phyloP scores from a whole-genome alignment of 164 flowering plant species.

The Chimonanthus praecox region DNA sequence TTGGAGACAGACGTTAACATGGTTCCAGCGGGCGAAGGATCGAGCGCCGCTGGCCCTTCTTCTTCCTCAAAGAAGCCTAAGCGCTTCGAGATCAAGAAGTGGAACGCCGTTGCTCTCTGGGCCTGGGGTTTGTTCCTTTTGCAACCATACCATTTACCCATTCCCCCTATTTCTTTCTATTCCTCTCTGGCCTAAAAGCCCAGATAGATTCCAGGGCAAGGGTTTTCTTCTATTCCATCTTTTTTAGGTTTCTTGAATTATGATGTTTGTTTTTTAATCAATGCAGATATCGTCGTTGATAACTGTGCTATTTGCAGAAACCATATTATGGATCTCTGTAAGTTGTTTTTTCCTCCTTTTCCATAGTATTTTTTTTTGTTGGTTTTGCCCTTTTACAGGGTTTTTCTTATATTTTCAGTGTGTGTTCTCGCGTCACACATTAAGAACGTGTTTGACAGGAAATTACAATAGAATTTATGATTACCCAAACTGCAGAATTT shows the following conservation, averaged over 20 bases:
- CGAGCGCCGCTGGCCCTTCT: constrained; percentile 23
- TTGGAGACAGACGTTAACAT: constrained; percentile 38
- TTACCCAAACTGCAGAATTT: too few relatives aligned
- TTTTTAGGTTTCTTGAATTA: background rate
- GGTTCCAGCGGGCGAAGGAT: constrained; percentile 40
- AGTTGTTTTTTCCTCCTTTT: constrained; percentile 15
- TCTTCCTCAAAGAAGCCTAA: constrained; percentile 51
- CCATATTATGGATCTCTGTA: constrained; percentile 93
- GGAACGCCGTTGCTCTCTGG: constrained; percentile 87
- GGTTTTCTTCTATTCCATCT: background rate
- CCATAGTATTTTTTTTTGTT: background rate
- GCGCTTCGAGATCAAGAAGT: constrained; percentile 79
- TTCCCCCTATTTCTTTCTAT: too few relatives aligned
- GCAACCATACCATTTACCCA: background rate
- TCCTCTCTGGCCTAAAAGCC: background rate
- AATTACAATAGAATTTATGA: too few relatives aligned
- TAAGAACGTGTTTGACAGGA: background rate
- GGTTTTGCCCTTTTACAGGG: background rate
- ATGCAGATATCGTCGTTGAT: constrained; percentile 74
- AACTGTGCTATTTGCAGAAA: constrained; percentile 85
- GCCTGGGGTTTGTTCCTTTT: constrained; percentile 56
- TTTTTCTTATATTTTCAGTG: background rate
- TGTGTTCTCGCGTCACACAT: background rate
- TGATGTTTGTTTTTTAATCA: background rate
- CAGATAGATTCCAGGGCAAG: background rate